Evolutionary conservation across 176 grass and related monocot genomes (phyloP).

Genomic region (Ampelocalamus luodianensis): DNA sequence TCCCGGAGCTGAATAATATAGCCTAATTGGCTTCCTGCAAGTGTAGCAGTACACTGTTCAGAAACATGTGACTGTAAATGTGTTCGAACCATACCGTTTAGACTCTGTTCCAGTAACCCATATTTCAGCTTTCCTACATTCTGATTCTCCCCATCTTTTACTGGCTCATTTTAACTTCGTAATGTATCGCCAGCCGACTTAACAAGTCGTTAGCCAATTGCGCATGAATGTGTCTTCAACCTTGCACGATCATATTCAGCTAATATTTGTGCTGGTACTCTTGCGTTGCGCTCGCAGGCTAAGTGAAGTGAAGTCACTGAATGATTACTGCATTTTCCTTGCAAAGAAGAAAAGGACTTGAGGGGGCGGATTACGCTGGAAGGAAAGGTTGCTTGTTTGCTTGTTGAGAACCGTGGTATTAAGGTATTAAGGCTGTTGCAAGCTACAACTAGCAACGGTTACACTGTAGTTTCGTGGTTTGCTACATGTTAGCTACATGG

Average conservation of each 20-base stretch:
- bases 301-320: not conserved
- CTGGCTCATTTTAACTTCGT: not conserved
- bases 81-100: constrained; percentile 20
- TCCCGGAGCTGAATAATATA: constrained; percentile 39
- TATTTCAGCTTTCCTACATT: not conserved
- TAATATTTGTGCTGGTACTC: not conserved
- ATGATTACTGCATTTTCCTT: not conserved
- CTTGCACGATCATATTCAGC: not conserved
- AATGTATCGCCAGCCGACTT: not conserved
- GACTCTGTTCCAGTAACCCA: not conserved
- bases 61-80: constrained; percentile 22
- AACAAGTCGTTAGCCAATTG: not conserved
- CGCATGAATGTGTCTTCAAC: not conserved
- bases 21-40: constrained; percentile 9
- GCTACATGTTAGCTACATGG: not conserved
- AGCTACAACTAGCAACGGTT: not conserved
- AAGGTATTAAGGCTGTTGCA: not conserved
- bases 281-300: not conserved
- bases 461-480: not conserved
- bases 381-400: not conserved
- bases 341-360: not conserved
- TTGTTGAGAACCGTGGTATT: not conserved
- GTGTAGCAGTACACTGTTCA: not conserved
- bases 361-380: not conserved
- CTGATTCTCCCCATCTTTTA: not conserved